phyloP scores from a whole-genome alignment of 1,284 basidiomycete species.

The Hortiboletus rubellus region DNA sequence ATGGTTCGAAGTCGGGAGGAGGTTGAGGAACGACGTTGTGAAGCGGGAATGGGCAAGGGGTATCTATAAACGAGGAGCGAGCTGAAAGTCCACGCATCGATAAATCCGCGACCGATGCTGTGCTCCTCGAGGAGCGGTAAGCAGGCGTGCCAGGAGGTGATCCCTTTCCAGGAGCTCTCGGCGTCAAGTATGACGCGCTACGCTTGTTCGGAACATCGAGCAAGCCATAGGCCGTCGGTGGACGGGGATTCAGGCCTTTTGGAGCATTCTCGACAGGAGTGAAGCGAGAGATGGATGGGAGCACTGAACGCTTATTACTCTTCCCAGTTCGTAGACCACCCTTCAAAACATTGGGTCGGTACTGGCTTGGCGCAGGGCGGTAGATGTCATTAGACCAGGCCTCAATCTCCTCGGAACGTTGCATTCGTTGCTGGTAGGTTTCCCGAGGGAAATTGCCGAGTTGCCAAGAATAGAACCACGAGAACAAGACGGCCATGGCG shows the following conservation, averaged over 20 bases:
- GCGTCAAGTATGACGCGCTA: constrained; percentile 58
- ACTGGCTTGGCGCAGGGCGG: constrained; percentile 86
- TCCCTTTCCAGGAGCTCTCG: constrained; percentile 45
- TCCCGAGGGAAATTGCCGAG: constrained; percentile 93
- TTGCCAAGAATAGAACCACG: constrained; percentile 96
- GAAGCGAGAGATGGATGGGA: constrained; percentile 85
- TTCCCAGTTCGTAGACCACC: constrained; percentile 56
- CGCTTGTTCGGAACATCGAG: constrained; percentile 67
- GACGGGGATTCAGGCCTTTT: constrained; percentile 62
- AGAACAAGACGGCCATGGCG: constrained; percentile 94
- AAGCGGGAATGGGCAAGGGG: constrained; percentile 89
- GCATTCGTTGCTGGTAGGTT: constrained; percentile 93
- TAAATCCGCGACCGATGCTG: constrained; percentile 65
- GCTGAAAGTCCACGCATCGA: constrained; percentile 32
- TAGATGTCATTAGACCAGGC: constrained; percentile 98
- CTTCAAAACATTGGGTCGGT: constrained; percentile 87
- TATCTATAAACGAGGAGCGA: constrained; percentile 57
- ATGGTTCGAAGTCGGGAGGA: constrained; percentile 88
- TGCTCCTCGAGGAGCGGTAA: constrained; percentile 76
- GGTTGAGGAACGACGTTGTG: constrained; percentile 93
- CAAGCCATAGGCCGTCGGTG: constrained; percentile 75
- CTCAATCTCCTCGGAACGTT: constrained; percentile 89
- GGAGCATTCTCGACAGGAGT: constrained; percentile 75
- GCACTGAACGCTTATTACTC: constrained; percentile 55
- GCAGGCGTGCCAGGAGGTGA: constrained; percentile 78